Percentiles rank a stretch among this genome's conserved stretches.
Evolutionary conservation across 352 stramenopile genomes (phyloP).

Genomic region (Peronospora destructor): DNA sequence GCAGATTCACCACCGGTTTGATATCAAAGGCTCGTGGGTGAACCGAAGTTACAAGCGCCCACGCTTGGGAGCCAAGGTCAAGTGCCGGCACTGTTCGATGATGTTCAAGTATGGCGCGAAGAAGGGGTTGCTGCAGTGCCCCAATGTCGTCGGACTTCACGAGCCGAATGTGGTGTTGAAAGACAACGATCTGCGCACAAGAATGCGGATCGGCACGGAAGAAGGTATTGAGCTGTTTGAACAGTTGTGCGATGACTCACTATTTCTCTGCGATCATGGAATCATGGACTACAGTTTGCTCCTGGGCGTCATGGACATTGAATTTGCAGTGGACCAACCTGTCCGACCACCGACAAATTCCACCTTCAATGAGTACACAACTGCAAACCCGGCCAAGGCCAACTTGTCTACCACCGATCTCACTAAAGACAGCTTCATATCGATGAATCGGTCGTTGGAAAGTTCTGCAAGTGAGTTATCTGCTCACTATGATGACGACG

Average conservation of each 20-base stretch:
- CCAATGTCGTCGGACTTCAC: slow-evolving; percentile 71
- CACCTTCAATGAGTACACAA: slow-evolving; percentile 16
- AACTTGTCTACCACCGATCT: slow-evolving; percentile 12
- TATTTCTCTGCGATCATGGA: slow-evolving; percentile 64
- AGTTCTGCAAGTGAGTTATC: slow-evolving; percentile 18
- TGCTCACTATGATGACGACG: not conserved
- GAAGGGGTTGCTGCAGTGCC: slow-evolving; percentile 60
- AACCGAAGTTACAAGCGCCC: slow-evolving; percentile 81
- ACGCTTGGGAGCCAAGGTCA: slow-evolving; percentile 64
- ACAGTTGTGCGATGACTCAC: slow-evolving; percentile 60
- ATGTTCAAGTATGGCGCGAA: slow-evolving; percentile 75
- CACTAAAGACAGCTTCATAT: slow-evolving; percentile 43
- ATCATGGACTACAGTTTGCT: slow-evolving; percentile 91
- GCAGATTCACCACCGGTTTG: slow-evolving; percentile 82
- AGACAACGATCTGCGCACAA: slow-evolving; percentile 77
- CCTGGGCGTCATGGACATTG: slow-evolving; percentile 79
- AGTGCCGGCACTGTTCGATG: slow-evolving; percentile 83
- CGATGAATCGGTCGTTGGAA: slow-evolving; percentile 15
- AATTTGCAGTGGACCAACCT: slow-evolving; percentile 68
- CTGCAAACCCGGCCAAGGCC: slow-evolving; percentile 10
- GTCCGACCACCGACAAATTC: slow-evolving; percentile 31
- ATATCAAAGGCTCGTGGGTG: slow-evolving; percentile 90
- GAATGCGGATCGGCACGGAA: slow-evolving; percentile 64
- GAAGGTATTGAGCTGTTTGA: slow-evolving; percentile 57
- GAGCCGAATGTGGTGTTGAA: slow-evolving; percentile 84